A percentile compares a stretch with the other conserved stretches of the same genome.
Conservation (phyloP, 331 rosid species). For the Malus hybrid region DNA sequence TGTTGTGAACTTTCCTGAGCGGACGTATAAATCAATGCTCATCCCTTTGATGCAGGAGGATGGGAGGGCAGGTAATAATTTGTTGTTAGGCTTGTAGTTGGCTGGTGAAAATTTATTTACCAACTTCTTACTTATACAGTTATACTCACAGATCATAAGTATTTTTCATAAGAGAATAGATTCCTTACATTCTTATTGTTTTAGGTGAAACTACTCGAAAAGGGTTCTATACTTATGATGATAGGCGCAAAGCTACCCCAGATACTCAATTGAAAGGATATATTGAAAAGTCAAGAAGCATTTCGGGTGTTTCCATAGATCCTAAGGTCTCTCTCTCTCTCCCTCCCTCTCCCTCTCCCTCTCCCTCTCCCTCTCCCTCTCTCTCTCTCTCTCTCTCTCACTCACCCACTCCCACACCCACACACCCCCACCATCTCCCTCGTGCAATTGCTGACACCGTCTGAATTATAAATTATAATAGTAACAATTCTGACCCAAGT, state of each 20-base stretch:
- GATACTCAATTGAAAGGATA: constrained; percentile 73
- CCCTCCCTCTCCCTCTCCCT: neutral
- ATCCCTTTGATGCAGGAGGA: constrained; percentile 82
- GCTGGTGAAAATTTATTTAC: neutral
- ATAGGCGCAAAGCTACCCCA: constrained; percentile 62
- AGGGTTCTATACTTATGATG: constrained; percentile 77
- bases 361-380: constrained; percentile 16
- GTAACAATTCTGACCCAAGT: neutral
- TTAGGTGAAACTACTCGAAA: constrained; percentile 69
- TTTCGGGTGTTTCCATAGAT: constrained; percentile 57
- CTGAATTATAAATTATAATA: neutral
- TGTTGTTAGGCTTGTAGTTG: neutral
- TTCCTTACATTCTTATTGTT: constrained; percentile 1
- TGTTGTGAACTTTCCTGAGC: constrained; percentile 54
- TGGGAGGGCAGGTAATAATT: constrained; percentile 63
- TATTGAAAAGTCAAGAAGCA: constrained; percentile 76
- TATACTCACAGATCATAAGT: constrained; percentile 5
- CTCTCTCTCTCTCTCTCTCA: constrained; percentile 20
- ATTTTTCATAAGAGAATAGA: neutral
- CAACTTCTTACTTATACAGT: neutral
- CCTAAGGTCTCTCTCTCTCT: constrained; percentile 52
- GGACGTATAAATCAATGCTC: constrained; percentile 76
- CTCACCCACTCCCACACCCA: neutral
- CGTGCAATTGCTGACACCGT: neutral
- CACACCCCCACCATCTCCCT: neutral